These are phyloP conservation scores for Holtermanniella nyarrowii DNA, from an alignment of 768 basidiomycete species.

Conservation along the genomic window DNA sequence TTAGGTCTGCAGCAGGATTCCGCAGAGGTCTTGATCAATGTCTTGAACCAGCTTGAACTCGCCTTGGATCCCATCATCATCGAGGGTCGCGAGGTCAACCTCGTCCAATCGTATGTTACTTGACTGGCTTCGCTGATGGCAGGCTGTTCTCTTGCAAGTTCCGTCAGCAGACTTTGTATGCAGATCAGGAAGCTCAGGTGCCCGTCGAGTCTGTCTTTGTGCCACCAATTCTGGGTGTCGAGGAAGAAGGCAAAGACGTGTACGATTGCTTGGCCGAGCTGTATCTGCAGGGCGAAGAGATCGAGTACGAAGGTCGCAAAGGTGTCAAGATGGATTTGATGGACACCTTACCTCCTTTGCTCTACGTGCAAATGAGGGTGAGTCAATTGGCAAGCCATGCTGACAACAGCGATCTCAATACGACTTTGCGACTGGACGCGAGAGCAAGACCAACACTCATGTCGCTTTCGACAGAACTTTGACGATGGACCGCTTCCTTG, in stretches of 20 bases:
- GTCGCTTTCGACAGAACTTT: conserved; percentile 80
- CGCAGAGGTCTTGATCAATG: conserved; percentile 98
- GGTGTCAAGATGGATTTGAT: conserved; percentile 75
- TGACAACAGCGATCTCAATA: conserved; percentile 46
- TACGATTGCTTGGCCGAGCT: conserved; percentile 78
- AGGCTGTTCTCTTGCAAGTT: conserved; percentile 85
- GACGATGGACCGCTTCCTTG: conserved; percentile 83
- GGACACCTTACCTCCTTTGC: conserved; percentile 65
- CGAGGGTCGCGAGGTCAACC: conserved; percentile 51
- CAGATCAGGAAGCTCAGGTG: conserved; percentile 41
- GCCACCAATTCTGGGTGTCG: conserved; percentile 83
- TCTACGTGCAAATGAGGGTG: conserved; percentile 95
- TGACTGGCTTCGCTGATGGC: background rate
- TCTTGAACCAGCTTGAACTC: conserved; percentile 96
- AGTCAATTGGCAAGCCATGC: conserved; percentile 14
- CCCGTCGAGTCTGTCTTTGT: conserved; percentile 82
- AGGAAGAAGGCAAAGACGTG: conserved; percentile 71
- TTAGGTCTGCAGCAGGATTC: conserved; percentile 90
- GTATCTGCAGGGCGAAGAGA: conserved; percentile 71
- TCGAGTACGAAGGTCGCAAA: conserved; percentile 77
- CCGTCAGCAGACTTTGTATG: conserved; percentile 48
- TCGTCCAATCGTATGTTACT: conserved; percentile 63
- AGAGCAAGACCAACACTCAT: conserved; percentile 93
- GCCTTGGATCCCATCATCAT: conserved; percentile 57
- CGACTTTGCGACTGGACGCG: conserved; percentile 78